Evolutionary conservation across 768 basidiomycete genomes (phyloP), one percentile per base, ranked within the genome.

Genomic region (Tremella yokohamensis): DNA sequence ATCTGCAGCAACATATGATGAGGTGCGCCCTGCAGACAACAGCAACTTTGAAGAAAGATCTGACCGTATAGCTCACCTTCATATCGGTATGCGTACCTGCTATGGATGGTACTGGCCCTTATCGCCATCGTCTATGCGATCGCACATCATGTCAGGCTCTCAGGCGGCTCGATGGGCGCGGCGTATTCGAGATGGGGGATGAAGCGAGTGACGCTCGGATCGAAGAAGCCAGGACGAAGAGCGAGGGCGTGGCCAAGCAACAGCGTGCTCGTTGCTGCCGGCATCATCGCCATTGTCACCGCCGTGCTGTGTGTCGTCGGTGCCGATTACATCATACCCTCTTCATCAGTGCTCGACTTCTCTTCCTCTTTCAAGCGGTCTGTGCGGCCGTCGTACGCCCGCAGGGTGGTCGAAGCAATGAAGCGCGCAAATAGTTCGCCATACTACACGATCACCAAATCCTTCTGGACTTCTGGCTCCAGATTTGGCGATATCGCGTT

Each of bases 401-500:
- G 29, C 6, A 34, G 29, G 29, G 29, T 34, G 29, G 4, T 34
- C 29, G 29, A 34, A 34, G 29, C 29, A 4, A 34, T 34, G 29
- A 74, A 72, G 49, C 65, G 72, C 19, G 78, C 77, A 40, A 62
- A 61, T 34, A 79, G 69, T 50, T 80, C 79, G 38, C 82, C 85
- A 2, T 80, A 82, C 62, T 82, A 83, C 70, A 85, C 84, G 16
- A 85, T 89, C 57, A 63, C 69, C 47, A 87, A 87, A 72, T 80
- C 84, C 0, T 83, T 83, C 76, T 90, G 88, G 88, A 84, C 86
- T 0, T 80, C 83, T 1, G 84, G 83, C n/a, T 81, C 80, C 16
- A 77, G 87, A 29, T 81, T 83, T 18, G 88, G 88, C 0, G 78
- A 86, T 56, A 84, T 88, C 39, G 83, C 86, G 0, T 89, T 88